These are phyloP conservation scores for Cutaneotrichosporon mucoides DNA, from an alignment of 1,284 basidiomycete species.

Conservation along the genomic window DNA sequence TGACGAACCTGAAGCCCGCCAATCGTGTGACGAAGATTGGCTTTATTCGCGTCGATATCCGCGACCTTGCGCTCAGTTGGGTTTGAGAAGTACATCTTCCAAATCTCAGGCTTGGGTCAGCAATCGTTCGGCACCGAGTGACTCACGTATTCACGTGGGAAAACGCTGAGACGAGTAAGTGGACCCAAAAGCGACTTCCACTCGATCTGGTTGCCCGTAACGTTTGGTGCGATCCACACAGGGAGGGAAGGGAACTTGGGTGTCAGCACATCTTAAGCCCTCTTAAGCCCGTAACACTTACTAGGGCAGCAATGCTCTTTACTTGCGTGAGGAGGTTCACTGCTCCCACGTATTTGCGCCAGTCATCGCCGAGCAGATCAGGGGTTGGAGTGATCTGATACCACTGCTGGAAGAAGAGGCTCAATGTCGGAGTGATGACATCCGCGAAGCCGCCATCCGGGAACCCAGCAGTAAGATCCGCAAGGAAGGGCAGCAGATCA, in stretches of 20 bases:
- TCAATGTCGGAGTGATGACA: conserved; percentile 51
- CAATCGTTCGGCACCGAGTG: not conserved
- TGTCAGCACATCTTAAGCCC: not conserved
- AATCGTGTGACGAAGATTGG: conserved; percentile 75
- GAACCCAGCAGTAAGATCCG: conserved; percentile 51
- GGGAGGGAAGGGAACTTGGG: conserved; percentile 44
- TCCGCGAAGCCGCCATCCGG: conserved; percentile 47
- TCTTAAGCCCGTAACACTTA: conserved; percentile 25
- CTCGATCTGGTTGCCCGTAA: conserved; percentile 49
- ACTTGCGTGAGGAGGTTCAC: conserved; percentile 73
- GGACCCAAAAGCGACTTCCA: conserved; percentile 73
- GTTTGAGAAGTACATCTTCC: conserved; percentile 76
- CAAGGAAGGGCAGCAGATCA: conserved; percentile 51
- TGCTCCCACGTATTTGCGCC: conserved; percentile 82
- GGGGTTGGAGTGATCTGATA: conserved; percentile 42
- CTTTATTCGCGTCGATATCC: conserved; percentile 78
- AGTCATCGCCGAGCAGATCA: conserved; percentile 54
- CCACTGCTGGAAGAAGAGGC: conserved; percentile 49
- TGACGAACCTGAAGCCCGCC: conserved; percentile 67
- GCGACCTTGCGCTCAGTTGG: conserved; percentile 66
- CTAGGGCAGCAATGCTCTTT: conserved; percentile 75
- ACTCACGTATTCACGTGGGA: conserved; percentile 79
- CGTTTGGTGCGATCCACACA: conserved; percentile 44
- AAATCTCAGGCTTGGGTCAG: conserved; percentile 62
- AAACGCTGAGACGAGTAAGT: conserved; percentile 72